Base-by-base conservation (phyloP, 139 green algal species). In the Chara braunii region DNA sequence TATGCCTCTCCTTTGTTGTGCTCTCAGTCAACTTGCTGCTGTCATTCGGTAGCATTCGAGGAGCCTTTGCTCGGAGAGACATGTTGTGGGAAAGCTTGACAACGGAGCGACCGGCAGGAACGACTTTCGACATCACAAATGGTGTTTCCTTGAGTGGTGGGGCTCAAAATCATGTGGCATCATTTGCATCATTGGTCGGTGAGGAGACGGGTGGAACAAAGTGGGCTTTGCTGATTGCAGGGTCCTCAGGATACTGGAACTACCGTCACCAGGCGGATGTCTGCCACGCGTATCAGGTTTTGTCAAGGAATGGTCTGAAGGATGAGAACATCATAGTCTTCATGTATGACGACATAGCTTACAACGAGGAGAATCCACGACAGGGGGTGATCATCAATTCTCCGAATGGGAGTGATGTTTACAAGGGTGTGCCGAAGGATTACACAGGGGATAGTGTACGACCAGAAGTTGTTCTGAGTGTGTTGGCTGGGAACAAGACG, bases 211-310 rank as follows among this genome's bases (percentile, higher is more conserved):
- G 48, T 6, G 63, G 63, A 6, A 74, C 56, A 29, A 85, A 92
- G 26, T 97, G 91, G 88, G 91, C 91, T 0, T 64, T 97, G 1
- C 60, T 97, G 1, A 80, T 97, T 26, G 91, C 91, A 1, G 91
- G 91, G 8, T 90, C 81, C 4, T 36, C 58, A 0, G 87, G 87
- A 11, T 94, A 74, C 55, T 81, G 83, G 35, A 97, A 97, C 66
- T 96, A 96, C 64, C 72, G 90, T 3, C 90, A 96, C 69, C 88
- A 94, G 70, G 74, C 74, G 30, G 74, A 81, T 35, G 55, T 81
- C 22, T 80, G 51, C 32, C 74, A 81, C 48, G 64, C 88, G 0
- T 95, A 95, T 69, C 89, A 95, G 35, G 24, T 83, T 37, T 34
- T 83, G 33, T 59, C 50, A 34, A 60, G 18, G 42, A 22, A 30